Evolutionary conservation across 179 eudicot genomes (phyloP).

Genomic region (Monotropa hypopitys): DNA sequence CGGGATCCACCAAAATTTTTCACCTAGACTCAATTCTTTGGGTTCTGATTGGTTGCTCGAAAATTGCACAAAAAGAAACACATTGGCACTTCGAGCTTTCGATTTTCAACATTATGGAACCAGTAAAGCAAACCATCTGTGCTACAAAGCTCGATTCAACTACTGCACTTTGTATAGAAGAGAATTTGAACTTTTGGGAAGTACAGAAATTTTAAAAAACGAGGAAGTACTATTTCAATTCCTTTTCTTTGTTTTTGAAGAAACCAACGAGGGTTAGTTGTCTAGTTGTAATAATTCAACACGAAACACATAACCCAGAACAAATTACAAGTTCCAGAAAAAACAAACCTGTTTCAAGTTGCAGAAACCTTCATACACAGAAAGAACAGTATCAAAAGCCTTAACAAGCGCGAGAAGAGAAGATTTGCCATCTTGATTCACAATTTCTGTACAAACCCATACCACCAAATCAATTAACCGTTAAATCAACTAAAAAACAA

Average conservation of each 20-base stretch:
- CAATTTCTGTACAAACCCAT: constrained; percentile 32
- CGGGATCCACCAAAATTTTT: neutral
- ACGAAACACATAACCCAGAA: neutral
- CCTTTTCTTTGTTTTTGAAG: neutral
- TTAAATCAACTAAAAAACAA: neutral
- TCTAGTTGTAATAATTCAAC: neutral
- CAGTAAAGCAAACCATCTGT: neutral
- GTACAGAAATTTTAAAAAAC: neutral
- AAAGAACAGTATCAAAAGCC: constrained; percentile 77
- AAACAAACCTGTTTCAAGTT: constrained; percentile 70
- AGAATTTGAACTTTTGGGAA: neutral
- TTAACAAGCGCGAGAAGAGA: constrained; percentile 58
- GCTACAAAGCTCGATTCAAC: neutral
- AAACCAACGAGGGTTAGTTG: neutral
- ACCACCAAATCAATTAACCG: neutral
- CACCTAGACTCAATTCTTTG: neutral
- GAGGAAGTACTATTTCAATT: neutral
- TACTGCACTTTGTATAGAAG: neutral
- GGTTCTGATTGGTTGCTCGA: neutral
- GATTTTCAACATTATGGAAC: constrained; percentile 4
- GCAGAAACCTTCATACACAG: constrained; percentile 90
- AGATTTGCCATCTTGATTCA: constrained; percentile 57
- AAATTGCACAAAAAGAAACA: neutral
- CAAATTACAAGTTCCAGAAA: neutral
- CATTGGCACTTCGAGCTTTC: neutral